phyloP scores from a whole-genome alignment of 2,329 filamentous ascomycete genomes.

The Diaporthe eres region DNA sequence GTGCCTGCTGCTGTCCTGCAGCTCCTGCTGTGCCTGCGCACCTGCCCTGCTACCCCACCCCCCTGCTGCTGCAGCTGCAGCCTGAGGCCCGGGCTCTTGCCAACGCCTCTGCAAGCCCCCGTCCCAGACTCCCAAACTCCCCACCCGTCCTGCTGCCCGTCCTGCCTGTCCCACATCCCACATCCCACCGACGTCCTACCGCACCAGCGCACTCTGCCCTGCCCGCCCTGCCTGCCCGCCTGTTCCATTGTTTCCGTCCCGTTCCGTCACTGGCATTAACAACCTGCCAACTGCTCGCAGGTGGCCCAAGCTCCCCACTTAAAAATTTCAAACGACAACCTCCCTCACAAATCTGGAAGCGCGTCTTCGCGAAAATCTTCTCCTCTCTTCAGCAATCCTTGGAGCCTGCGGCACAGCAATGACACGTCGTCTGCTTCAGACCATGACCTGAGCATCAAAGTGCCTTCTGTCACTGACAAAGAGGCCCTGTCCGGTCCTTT shows the following conservation, averaged over 20 bases:
- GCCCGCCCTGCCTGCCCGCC: not conserved
- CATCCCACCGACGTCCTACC: not conserved
- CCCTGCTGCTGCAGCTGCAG: constrained; percentile 12
- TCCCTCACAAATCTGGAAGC: not conserved
- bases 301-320: constrained; percentile 27
- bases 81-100: not conserved
- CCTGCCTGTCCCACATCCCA: constrained; percentile 1
- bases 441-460: constrained; percentile 31
- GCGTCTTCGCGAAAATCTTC: not conserved
- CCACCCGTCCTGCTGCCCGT: not conserved
- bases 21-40: constrained; percentile 11
- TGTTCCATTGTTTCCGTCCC: constrained; percentile 4
- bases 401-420: constrained; percentile 8
- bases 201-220: not conserved
- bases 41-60: constrained; percentile 5
- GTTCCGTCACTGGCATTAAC: constrained; percentile 10
- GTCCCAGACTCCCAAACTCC: not conserved
- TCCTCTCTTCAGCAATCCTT: constrained; percentile 13
- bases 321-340: constrained; percentile 19
- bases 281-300: not conserved
- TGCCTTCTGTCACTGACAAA: constrained; percentile 7
- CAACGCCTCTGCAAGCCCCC: constrained; percentile 1
- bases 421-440: constrained; percentile 9
- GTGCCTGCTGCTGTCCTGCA: constrained; percentile 28
- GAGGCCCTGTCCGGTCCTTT: not conserved